Conservation (phyloP, 164 flowering plant species). For the Nymphaea colorata region DNA sequence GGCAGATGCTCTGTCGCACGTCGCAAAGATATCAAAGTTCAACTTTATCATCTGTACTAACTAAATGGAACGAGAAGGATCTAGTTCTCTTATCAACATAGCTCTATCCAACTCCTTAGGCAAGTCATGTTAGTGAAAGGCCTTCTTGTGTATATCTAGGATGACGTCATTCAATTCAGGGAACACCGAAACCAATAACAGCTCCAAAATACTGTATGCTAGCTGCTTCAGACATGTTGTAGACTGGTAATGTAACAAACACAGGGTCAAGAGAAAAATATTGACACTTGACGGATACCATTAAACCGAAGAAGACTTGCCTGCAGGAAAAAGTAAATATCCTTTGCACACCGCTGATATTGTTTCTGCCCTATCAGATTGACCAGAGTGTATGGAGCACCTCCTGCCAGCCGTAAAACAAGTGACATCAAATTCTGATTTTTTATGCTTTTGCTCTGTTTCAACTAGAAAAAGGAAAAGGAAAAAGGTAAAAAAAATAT, state of each 20-base stretch:
- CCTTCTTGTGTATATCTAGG: conserved; percentile 45
- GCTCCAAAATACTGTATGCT: conserved; percentile 64
- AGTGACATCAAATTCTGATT: too few relatives aligned
- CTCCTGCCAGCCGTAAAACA: conserved; percentile 30
- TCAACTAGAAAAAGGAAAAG: too few relatives aligned
- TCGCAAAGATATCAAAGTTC: too few relatives aligned
- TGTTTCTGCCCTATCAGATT: conserved; percentile 87
- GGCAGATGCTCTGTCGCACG: too few relatives aligned
- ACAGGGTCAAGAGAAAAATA: not conserved
- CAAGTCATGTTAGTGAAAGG: conserved; percentile 10
- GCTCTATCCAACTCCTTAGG: not conserved
- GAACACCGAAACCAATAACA: conserved; percentile 60
- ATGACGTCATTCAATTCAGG: conserved; percentile 74
- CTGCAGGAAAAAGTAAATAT: conserved; percentile 88
- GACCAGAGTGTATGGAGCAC: conserved; percentile 82
- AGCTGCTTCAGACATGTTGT: conserved; percentile 81
- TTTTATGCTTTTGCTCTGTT: too few relatives aligned
- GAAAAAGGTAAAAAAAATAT: too few relatives aligned
- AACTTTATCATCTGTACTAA: too few relatives aligned
- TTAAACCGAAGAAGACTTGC: conserved; percentile 17
- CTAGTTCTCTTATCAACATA: not conserved
- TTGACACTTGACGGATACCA: not conserved
- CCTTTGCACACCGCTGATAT: conserved; percentile 80
- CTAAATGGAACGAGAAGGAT: too few relatives aligned
- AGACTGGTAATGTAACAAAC: conserved; percentile 39